These are phyloP conservation scores for Lophium mytilinum DNA, from an alignment of 495 filamentous ascomycete genomes.

Conservation along the genomic window DNA sequence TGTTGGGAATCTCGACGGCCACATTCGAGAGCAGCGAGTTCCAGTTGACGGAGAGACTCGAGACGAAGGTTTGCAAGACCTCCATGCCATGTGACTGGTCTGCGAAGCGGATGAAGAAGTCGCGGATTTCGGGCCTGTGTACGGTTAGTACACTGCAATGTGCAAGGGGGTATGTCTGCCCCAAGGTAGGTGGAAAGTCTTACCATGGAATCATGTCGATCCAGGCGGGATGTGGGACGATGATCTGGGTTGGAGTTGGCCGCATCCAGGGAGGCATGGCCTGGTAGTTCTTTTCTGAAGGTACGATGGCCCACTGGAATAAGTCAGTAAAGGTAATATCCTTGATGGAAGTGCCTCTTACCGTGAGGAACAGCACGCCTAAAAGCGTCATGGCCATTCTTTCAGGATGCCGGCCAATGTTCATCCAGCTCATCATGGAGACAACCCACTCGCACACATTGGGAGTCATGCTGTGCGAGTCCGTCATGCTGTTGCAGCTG, in stretches of 20 bases:
- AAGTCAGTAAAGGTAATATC: neutral
- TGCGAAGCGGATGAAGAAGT: constrained; percentile 1
- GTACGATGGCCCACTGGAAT: constrained; percentile 2
- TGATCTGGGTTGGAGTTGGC: constrained; percentile 3
- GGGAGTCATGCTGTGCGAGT: neutral
- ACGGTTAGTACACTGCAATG: neutral
- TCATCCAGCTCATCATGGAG: neutral
- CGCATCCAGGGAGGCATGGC: constrained; percentile 3
- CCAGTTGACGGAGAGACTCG: neutral
- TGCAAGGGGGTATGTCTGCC: no score
- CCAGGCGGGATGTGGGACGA: constrained; percentile 6
- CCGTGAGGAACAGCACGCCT: neutral
- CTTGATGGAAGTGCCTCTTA: neutral
- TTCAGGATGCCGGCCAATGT: neutral
- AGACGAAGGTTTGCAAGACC: neutral
- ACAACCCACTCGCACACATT: neutral
- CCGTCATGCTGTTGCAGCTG: neutral
- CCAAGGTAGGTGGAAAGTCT: neutral
- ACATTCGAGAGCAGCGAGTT: neutral
- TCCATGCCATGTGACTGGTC: neutral
- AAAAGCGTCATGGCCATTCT: constrained; percentile 4
- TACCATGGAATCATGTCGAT: constrained; percentile 8
- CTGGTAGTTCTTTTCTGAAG: neutral
- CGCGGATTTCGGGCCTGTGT: constrained; percentile 3
- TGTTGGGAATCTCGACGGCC: neutral